phyloP scores from a whole-genome alignment of 2,329 filamentous ascomycete genomes.

The Lomentospora prolificans region DNA sequence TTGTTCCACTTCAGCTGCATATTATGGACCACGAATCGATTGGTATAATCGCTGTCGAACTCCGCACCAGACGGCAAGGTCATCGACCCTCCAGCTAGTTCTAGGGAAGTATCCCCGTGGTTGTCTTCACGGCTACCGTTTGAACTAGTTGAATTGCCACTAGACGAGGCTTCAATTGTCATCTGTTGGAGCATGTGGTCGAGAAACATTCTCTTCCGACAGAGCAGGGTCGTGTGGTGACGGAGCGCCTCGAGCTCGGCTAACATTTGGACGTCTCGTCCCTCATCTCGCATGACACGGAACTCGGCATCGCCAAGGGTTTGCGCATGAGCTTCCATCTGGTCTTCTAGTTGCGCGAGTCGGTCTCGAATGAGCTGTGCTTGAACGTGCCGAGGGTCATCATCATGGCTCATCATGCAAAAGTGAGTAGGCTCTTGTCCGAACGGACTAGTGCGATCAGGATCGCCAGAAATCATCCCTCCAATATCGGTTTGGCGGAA shows the following conservation, averaged over 20 bases:
- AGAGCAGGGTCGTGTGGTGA: slow-evolving; percentile 44
- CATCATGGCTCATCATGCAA: slow-evolving; percentile 87
- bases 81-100: slow-evolving; percentile 48
- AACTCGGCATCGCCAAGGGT: slow-evolving; percentile 69
- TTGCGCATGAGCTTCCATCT: slow-evolving; percentile 65
- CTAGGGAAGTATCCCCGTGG: slow-evolving; percentile 29
- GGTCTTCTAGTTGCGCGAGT: slow-evolving; percentile 65
- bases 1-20: slow-evolving; percentile 99
- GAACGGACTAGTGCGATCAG: slow-evolving; percentile 77
- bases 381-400: slow-evolving; percentile 83
- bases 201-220: slow-evolving; percentile 48
- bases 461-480: slow-evolving; percentile 68
- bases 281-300: slow-evolving; percentile 43
- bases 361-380: slow-evolving; percentile 74
- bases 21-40: slow-evolving; percentile 96
- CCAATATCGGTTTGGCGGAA: slow-evolving; percentile 93
- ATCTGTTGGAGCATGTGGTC: slow-evolving; percentile 48
- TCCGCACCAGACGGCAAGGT: slow-evolving; percentile 65
- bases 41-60: slow-evolving; percentile 91
- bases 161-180: slow-evolving; percentile 8
- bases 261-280: slow-evolving; percentile 38
- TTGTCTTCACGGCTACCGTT: slow-evolving; percentile 16
- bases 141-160: background rate
- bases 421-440: slow-evolving; percentile 88
- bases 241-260: slow-evolving; percentile 51